phyloP scores from a whole-genome alignment of 345 rosid genomes.

The Citrus sinensis region DNA sequence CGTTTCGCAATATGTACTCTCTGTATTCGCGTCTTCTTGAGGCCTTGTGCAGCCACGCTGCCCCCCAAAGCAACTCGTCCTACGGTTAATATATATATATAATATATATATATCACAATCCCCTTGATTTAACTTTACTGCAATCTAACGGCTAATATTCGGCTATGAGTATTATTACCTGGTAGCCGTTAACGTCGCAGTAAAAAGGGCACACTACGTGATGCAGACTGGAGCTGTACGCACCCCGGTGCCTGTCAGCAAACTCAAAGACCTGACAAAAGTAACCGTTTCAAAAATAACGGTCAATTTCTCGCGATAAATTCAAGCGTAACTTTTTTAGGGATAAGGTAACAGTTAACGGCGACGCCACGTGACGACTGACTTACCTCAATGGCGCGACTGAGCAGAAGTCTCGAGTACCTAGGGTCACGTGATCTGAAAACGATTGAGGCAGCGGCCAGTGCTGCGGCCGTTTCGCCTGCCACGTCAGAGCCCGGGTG shows the following conservation, averaged over 20 bases:
- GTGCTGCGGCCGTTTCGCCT: conserved; percentile 94
- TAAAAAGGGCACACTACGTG: conserved; percentile 92
- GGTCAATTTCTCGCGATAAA: conserved; percentile 17
- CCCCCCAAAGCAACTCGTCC: conserved; percentile 98
- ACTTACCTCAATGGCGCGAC: conserved; percentile 72
- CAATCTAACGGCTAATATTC: conserved; percentile 15
- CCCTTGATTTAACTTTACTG: not conserved
- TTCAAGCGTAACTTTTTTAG: not conserved
- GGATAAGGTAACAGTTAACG: not conserved
- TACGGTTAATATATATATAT: conserved; percentile 7
- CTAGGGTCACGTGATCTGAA: conserved; percentile 80
- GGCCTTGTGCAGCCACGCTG: conserved; percentile 95
- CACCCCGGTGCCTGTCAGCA: conserved; percentile 85
- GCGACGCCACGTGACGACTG: conserved; percentile 18
- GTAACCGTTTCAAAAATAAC: conserved; percentile 15
- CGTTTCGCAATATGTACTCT: conserved; percentile 81
- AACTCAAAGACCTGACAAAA: conserved; percentile 74
- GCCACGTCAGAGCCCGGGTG: conserved; percentile 98
- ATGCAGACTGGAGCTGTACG: conserved; percentile 67
- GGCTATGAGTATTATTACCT: conserved; percentile 42
- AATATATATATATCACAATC: not conserved
- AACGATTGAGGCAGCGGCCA: conserved; percentile 94
- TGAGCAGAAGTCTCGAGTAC: conserved; percentile 69
- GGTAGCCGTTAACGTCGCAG: conserved; percentile 91
- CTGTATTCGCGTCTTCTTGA: conserved; percentile 65